Evolutionary conservation across 2,329 filamentous ascomycete genomes (phyloP).

Genomic region (Fusarium decemcellulare): DNA sequence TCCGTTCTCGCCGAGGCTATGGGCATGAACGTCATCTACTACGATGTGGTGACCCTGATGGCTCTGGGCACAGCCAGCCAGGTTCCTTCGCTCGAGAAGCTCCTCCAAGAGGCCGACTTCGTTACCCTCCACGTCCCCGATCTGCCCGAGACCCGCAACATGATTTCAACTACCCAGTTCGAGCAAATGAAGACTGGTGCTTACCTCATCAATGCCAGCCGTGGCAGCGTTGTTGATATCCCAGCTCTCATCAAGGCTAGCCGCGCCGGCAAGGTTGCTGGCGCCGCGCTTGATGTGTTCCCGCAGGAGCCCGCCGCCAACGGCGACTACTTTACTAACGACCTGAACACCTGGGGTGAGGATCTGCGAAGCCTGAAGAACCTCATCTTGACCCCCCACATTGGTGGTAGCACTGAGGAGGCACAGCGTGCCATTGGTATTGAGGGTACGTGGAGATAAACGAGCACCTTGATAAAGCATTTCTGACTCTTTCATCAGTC

Average conservation of each 20-base stretch:
- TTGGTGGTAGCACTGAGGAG: conserved; percentile 97
- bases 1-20: conserved; percentile 97
- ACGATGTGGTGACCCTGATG: conserved; percentile 96
- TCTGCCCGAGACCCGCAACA: conserved; percentile 89
- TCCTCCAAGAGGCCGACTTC: conserved; percentile 88
- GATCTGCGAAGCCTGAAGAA: conserved; percentile 90
- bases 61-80: conserved; percentile 90
- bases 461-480: background rate
- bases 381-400: conserved; percentile 95
- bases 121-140: conserved; percentile 96
- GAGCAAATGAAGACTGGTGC: conserved; percentile 92
- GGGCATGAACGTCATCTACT: conserved; percentile 99
- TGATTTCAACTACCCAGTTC: conserved; percentile 87
- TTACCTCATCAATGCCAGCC: conserved; percentile 96
- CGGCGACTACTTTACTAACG: conserved; percentile 92
- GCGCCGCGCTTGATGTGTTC: conserved; percentile 96
- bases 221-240: conserved; percentile 95
- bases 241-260: conserved; percentile 90
- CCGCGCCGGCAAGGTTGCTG: conserved; percentile 88
- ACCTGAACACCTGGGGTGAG: conserved; percentile 86
- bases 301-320: conserved; percentile 95
- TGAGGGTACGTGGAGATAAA: conserved; percentile 68
- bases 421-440: conserved; percentile 96
- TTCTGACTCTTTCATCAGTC: conserved; percentile 64
- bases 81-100: conserved; percentile 80